Evolutionary conservation across 2,329 filamentous ascomycete genomes (phyloP).

Genomic region (Fusarium protoensiforme): DNA sequence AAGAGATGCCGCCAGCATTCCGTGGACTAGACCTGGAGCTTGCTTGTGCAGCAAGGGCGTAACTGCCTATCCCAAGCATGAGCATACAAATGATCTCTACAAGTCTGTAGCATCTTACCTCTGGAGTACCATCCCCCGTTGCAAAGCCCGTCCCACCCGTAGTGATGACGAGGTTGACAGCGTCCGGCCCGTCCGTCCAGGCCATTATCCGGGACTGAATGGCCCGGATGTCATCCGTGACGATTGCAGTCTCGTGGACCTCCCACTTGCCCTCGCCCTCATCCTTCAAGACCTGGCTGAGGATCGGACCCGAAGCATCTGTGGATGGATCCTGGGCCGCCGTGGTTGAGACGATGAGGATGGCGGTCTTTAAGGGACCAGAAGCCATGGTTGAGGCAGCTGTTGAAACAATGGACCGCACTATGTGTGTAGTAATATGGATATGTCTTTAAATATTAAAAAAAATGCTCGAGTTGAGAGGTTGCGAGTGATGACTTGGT

Average conservation of each 20-base stretch:
- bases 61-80: slow-evolving; percentile 70
- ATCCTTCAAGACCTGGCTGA: slow-evolving; percentile 75
- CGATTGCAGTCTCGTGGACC: slow-evolving; percentile 76
- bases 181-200: slow-evolving; percentile 76
- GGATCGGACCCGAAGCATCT: slow-evolving; percentile 75
- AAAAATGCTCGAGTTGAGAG: background rate
- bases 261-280: slow-evolving; percentile 79
- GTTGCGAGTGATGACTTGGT: slow-evolving; percentile 1
- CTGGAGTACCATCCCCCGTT: slow-evolving; percentile 84
- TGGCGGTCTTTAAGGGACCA: slow-evolving; percentile 72
- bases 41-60: slow-evolving; percentile 82
- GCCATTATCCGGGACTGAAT: slow-evolving; percentile 79
- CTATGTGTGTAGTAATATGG: background rate
- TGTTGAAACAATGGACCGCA: background rate
- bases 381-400: slow-evolving; percentile 39
- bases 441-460: background rate
- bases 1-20: slow-evolving; percentile 88
- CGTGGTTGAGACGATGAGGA: slow-evolving; percentile 92
- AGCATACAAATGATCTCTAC: background rate
- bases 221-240: slow-evolving; percentile 77
- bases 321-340: slow-evolving; percentile 82
- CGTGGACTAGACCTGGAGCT: slow-evolving; percentile 92
- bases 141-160: slow-evolving; percentile 96
- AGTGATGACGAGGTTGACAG: slow-evolving; percentile 82
- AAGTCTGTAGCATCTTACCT: slow-evolving; percentile 62